A percentile compares a stretch with the other conserved stretches of the same genome.
Evolutionary conservation across 805 yeast genomes (phyloP).

Genomic region (Candida pseudoglaebosa): DNA sequence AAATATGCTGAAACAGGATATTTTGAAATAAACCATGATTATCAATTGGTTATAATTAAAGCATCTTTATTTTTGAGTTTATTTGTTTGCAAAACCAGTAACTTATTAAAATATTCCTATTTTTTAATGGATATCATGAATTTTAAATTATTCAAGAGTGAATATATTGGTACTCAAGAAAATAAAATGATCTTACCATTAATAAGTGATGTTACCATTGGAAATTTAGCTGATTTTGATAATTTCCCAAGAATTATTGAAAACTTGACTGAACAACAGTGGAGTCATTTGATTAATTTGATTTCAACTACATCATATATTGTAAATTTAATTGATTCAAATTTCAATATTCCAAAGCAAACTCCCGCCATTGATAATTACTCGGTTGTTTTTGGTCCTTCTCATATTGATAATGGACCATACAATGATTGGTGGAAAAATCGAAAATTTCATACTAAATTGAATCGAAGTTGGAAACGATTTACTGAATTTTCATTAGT

Average conservation of each 20-base stretch:
- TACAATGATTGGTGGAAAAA: conserved; percentile 14
- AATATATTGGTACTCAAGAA: conserved; percentile 2
- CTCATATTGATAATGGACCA: conserved; percentile 2
- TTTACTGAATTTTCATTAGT: conserved; percentile 15
- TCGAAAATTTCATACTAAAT: conserved; percentile 6
- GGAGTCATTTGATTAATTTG: conserved; percentile 27
- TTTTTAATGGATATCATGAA: conserved; percentile 29
- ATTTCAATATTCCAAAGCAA: conserved; percentile 13
- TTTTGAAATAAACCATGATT: conserved; percentile 9
- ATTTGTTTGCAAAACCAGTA: conserved; percentile 25
- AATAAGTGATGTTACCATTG: conserved; percentile 17
- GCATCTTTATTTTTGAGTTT: conserved; percentile 28
- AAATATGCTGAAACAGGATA: conserved; percentile 5
- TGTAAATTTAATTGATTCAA: conserved; percentile 34
- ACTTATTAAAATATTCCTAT: conserved; percentile 15
- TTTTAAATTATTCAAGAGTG: conserved; percentile 30
- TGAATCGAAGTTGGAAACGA: conserved; percentile 17
- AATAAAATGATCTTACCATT: conserved; percentile 7
- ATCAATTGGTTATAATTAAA: conserved; percentile 29
- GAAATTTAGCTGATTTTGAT: conserved; percentile 18
- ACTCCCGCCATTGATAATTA: conserved; percentile 4
- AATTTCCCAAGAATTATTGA: conserved; percentile 13
- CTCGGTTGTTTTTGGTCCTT: conserved; percentile 11
- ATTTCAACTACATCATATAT: conserved; percentile 26
- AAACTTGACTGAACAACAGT: conserved; percentile 15